Evolutionary conservation across 108 stramenopile species (phyloP), one percentile per base, ranked within the genome.

Genomic region (Nitzschia palea): DNA sequence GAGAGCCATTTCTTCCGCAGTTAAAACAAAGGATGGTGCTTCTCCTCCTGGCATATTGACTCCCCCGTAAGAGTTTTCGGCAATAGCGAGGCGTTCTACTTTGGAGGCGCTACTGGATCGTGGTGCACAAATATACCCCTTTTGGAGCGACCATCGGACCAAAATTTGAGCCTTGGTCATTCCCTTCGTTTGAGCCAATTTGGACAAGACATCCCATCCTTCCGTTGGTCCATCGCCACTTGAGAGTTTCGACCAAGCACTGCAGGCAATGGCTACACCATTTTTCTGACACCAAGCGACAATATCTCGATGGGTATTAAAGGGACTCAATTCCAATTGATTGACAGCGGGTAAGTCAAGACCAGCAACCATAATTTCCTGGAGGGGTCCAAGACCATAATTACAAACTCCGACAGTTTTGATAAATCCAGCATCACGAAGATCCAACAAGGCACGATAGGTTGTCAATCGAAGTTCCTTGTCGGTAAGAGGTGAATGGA

Each of bases 81-180:
- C 83, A 53, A 93, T 89, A 10, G 91, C 91, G 8, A 83, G 12
- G 20, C 85, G 65, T 67, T 93, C 88, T n/a, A 88, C 34, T 26
- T 88, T 87, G 2, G 73, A 85, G 44, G 45, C 44, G 10, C 78
- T 55, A 35, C 74, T 80, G 0, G 87, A 88, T 72, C 91, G 54
- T 0, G 91, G 91, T 20, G 84, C 82, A 62, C 86, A 87, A 0
- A 75, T 76, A 42, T 81, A 89, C 17, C 91, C 87, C 44, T 80
- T 86, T 71, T 89, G 88, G 17, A 88, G 34, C 9, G 88, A 70
- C 91, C 91, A 93, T 37, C 83, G 63, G 0, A 89, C 84, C 55
- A 93, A 61, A 0, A 93, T 56, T 67, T 93, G 91, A 12, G 88
- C 88, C 67, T 93, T 93, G 44, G 91, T 93, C 67, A 89, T 77